Evolutionary conservation across 164 flowering plant species (phyloP), one percentile per base, ranked within the genome.

Genomic region (Nymphaea thermarum): DNA sequence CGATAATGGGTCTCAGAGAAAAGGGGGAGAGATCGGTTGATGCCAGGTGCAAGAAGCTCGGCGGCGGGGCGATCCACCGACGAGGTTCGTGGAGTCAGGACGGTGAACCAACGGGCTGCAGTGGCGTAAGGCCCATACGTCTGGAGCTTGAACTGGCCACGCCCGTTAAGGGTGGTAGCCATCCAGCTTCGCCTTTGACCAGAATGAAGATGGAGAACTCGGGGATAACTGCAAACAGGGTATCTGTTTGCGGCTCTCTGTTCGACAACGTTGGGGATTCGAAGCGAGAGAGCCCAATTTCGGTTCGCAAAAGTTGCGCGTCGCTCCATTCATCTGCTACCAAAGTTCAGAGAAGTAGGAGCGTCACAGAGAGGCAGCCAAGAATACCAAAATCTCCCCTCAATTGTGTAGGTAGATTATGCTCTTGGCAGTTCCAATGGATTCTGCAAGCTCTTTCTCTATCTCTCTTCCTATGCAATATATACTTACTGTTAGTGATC

Each of bases 361-460:
- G 97, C 55, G 94, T 84, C 4, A 80, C 84, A 5, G 92, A 82
- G 2, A 65, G 90, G 64, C 80, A 79, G 16, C 64, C 25, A 36
- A 83, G 79, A 78, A 77, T 82, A 43, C 77, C 83, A 3, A 71
- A 72, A 44, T 86, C 76, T 71, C 91, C 95, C 77, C 79, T 85
- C 79, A 82, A 81, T 74, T 69, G 90, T 93, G 96, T 93, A 93
- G 92, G 98, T 90, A 87, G 88, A 85, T 79, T 79, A 63, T 77
- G 12, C 36, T 25, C 36, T 25, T 25, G 36, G 36, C 36, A 25
- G 36, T 25, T 25, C 36, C 36, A 25, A 25, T 25, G 36, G 36
- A 25, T 25, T 25, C 36, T 25, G 36, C 36, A 25, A 25, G 36
- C 36, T 25, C 36, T 25, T 25, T 25, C 36, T 25, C 36, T 25